Conservation (phyloP, 148 eudicot genomes). For the Simmondsia chinensis region DNA sequence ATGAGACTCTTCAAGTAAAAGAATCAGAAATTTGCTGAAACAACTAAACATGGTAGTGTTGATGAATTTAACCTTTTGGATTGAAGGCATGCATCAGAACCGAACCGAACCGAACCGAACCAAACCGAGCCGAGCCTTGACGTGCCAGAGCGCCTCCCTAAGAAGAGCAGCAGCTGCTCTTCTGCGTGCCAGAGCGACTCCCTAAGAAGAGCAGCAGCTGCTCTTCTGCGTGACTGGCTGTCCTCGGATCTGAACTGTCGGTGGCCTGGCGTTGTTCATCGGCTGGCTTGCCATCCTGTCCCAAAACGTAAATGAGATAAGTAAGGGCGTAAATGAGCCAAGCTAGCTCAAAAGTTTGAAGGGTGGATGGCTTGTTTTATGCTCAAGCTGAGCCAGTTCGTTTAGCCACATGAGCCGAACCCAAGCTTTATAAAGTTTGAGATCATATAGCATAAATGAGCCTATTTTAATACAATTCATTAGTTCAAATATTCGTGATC, state of each 20-base stretch:
- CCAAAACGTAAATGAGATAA: not conserved
- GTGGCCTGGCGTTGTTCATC: constrained; percentile 39
- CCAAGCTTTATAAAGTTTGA: too few relatives aligned
- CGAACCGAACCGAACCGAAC: too few relatives aligned
- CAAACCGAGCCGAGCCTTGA: too few relatives aligned
- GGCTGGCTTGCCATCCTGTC: constrained; percentile 66
- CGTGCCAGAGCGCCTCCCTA: too few relatives aligned
- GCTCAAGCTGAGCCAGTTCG: constrained; percentile 9
- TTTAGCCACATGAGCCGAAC: constrained; percentile 22
- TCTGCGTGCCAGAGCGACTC: too few relatives aligned
- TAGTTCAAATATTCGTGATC: too few relatives aligned
- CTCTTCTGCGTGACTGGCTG: constrained; percentile 54
- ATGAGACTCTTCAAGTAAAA: constrained; percentile 13
- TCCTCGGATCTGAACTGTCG: constrained; percentile 64
- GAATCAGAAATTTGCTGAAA: constrained; percentile 15
- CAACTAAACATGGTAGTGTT: constrained; percentile 9
- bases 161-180: constrained; percentile 70
- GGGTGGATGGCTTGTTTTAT: not conserved
- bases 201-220: constrained; percentile 62
- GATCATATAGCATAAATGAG: too few relatives aligned
- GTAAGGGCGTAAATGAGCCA: not conserved
- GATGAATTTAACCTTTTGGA: constrained; percentile 6
- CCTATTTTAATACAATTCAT: too few relatives aligned
- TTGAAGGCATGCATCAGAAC: too few relatives aligned
- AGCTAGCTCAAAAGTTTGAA: too few relatives aligned